Percentiles rank a stretch among this genome's conserved stretches.
Conservation (phyloP, 2,329 filamentous ascomycete genomes). For the Fusarium poae region DNA sequence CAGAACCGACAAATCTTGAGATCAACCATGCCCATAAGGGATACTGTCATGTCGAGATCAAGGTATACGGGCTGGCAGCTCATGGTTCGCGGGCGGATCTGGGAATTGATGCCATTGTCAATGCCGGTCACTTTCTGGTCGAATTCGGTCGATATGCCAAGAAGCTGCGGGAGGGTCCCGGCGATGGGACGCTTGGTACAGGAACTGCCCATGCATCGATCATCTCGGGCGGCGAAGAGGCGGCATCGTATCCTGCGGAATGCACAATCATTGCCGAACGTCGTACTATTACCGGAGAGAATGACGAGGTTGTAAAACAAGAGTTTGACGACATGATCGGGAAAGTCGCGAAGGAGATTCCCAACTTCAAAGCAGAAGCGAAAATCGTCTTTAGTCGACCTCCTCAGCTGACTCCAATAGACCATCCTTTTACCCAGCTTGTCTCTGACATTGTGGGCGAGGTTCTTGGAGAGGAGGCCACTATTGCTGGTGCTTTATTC, state of each 20-base stretch:
- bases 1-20: constrained; percentile 60
- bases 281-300: constrained; percentile 62
- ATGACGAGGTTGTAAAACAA: constrained; percentile 51
- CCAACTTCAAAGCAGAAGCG: constrained; percentile 58
- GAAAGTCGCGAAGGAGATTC: constrained; percentile 49
- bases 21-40: constrained; percentile 64
- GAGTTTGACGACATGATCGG: constrained; percentile 57
- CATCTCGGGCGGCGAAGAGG: constrained; percentile 65
- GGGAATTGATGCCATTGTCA: constrained; percentile 64
- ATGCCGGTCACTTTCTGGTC: constrained; percentile 61
- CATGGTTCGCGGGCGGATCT: constrained; percentile 60
- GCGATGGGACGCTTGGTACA: constrained; percentile 53
- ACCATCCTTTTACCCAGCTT: constrained; percentile 58
- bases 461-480: constrained; percentile 47
- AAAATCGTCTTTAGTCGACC: constrained; percentile 57
- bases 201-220: constrained; percentile 62
- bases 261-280: constrained; percentile 64
- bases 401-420: constrained; percentile 55
- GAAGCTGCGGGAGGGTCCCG: constrained; percentile 48
- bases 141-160: constrained; percentile 59
- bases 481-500: constrained; percentile 53
- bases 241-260: constrained; percentile 63
- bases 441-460: constrained; percentile 48
- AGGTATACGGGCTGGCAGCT: constrained; percentile 57
- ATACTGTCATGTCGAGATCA: constrained; percentile 61